phyloP scores from a whole-genome alignment of 306 rosid species.

The Ormosia semicastrata region DNA sequence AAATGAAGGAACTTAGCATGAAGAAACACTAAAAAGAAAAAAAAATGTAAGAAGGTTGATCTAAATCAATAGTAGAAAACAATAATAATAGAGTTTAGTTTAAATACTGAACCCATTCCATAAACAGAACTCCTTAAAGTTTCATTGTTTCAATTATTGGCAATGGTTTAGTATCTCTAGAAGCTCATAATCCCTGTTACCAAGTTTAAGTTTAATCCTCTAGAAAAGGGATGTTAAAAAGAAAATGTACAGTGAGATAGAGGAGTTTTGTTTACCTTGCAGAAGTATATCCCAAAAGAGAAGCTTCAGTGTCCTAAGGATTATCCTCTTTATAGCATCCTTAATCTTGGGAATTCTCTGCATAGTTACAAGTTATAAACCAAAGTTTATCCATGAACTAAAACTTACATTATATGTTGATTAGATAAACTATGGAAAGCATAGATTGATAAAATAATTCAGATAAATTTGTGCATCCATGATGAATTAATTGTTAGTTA shows the following conservation, averaged over 20 bases:
- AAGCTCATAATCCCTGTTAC: too few species aligned
- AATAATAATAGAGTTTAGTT: too few species aligned
- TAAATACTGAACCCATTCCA: too few species aligned
- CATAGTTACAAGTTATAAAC: not conserved
- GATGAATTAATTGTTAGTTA: not conserved
- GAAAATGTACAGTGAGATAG: not conserved
- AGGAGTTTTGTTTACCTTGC: constrained; percentile 49
- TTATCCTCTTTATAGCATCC: constrained; percentile 46
- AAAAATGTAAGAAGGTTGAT: too few species aligned
- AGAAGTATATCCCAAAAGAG: constrained; percentile 70
- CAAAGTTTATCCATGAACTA: not conserved
- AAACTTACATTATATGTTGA: not conserved
- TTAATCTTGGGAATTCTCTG: constrained; percentile 47
- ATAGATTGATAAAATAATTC: not conserved
- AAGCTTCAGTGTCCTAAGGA: constrained; percentile 59
- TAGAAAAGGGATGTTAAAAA: not conserved
- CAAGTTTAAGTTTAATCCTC: not conserved
- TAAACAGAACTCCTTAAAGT: too few species aligned
- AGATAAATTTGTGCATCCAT: not conserved
- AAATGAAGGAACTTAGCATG: not conserved
- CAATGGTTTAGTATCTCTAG: too few species aligned
- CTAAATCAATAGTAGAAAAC: too few species aligned
- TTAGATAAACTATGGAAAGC: not conserved
- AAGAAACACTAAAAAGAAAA: not conserved
- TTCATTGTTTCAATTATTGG: too few species aligned